These are phyloP conservation scores for Cyberlindnera galapagoensis DNA, from an alignment of 805 yeast species.

Conservation along the genomic window DNA sequence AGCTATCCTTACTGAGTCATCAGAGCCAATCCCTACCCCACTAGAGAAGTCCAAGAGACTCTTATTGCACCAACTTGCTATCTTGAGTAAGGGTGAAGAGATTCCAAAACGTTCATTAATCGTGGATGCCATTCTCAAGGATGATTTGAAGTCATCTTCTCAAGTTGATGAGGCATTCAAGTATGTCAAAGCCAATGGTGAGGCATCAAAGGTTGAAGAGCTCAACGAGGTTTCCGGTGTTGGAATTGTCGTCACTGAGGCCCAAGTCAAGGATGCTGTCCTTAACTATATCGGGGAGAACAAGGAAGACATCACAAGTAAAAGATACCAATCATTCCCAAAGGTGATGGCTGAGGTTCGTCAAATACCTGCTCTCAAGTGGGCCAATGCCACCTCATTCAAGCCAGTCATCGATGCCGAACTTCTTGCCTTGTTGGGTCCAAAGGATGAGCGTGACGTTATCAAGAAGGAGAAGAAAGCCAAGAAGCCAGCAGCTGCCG, in stretches of 20 bases:
- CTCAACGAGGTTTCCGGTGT: constrained; percentile 71
- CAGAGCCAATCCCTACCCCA: constrained; percentile 24
- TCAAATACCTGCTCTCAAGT: constrained; percentile 67
- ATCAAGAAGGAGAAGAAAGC: constrained; percentile 70
- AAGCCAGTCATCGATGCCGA: constrained; percentile 83
- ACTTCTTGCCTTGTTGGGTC: constrained; percentile 71
- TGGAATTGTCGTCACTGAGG: constrained; percentile 66
- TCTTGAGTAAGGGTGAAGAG: constrained; percentile 52
- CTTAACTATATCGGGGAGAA: constrained; percentile 51
- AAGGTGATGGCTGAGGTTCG: constrained; percentile 71
- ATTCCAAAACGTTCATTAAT: constrained; percentile 44
- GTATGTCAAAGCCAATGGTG: constrained; percentile 53
- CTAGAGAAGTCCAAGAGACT: constrained; percentile 56
- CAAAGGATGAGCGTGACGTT: constrained; percentile 92
- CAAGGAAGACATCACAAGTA: constrained; percentile 52
- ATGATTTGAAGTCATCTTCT: constrained; percentile 55
- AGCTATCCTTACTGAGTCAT: constrained; percentile 45
- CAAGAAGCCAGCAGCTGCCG: constrained; percentile 28
- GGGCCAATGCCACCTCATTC: constrained; percentile 86
- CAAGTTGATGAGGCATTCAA: constrained; percentile 80
- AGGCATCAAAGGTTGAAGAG: constrained; percentile 37
- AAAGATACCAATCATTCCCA: constrained; percentile 78
- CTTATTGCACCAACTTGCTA: constrained; percentile 72
- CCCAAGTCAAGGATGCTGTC: constrained; percentile 55
- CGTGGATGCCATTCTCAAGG: constrained; percentile 56